Percentiles rank a stretch among this genome's conserved stretches.
Evolutionary conservation across 768 basidiomycete species (phyloP).

Genomic region (Lactarius pseudohatsudake): DNA sequence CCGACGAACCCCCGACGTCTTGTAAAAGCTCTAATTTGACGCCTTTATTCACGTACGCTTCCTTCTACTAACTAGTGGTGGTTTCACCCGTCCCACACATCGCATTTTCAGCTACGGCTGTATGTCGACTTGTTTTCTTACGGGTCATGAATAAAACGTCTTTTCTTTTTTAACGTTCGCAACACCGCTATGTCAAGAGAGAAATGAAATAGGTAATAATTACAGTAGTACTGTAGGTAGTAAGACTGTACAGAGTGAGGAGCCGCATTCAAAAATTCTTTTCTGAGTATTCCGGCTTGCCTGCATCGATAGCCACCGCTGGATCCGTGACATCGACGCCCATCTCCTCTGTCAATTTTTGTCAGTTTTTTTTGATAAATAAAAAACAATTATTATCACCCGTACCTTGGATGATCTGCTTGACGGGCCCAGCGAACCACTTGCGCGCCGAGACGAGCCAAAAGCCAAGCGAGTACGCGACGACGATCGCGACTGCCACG

Average conservation of each 20-base stretch:
- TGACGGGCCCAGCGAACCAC: constrained; percentile 71
- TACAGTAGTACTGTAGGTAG: not conserved
- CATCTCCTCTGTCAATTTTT: constrained; percentile 45
- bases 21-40: not conserved
- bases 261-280: not conserved
- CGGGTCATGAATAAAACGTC: not conserved
- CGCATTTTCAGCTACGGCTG: not conserved
- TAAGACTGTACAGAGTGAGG: not conserved
- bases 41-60: not conserved
- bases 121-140: not conserved
- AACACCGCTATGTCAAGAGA: not conserved
- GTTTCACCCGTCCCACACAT: not conserved
- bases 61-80: not conserved
- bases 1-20: not conserved
- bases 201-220: not conserved
- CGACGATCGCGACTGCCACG: constrained; percentile 74
- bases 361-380: too few relatives aligned
- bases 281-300: constrained; percentile 6
- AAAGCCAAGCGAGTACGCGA: constrained; percentile 61
- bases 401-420: constrained; percentile 49
- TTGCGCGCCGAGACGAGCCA: constrained; percentile 71
- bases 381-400: too few relatives aligned
- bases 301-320: constrained; percentile 29
- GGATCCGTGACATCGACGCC: constrained; percentile 51
- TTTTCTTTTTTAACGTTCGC: not conserved